Conservation (phyloP, 331 rosid species). For the Acacia concinna region DNA sequence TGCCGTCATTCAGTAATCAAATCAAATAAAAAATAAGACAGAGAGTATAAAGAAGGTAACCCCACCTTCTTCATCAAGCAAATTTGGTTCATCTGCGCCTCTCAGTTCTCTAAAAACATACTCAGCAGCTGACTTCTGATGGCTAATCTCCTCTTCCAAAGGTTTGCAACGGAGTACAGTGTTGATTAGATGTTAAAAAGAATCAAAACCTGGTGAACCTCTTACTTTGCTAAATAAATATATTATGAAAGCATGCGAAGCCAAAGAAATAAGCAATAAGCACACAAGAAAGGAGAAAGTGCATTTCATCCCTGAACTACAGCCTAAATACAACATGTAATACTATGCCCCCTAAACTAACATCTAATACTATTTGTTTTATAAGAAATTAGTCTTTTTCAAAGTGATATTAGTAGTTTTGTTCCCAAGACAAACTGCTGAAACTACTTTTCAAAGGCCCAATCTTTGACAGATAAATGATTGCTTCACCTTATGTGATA, state of each 20-base stretch:
- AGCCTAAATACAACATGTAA: neutral
- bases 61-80: slow-evolving; percentile 79
- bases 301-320: neutral
- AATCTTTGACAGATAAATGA: neutral
- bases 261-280: neutral
- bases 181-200: slow-evolving; percentile 30
- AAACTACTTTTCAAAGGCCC: neutral
- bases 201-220: neutral
- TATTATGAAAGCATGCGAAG: slow-evolving; percentile 1
- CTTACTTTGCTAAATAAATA: neutral
- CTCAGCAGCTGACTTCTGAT: slow-evolving; percentile 64
- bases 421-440: neutral
- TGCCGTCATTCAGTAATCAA: slow-evolving; percentile 13
- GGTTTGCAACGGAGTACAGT: slow-evolving; percentile 32
- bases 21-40: neutral
- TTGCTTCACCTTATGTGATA: neutral
- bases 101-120: slow-evolving; percentile 59
- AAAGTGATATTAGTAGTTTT: neutral
- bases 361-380: neutral
- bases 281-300: neutral
- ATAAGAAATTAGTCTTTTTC: neutral
- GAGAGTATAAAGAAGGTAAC: neutral
- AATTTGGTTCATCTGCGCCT: slow-evolving; percentile 87
- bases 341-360: neutral
- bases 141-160: slow-evolving; percentile 63